Conservation (phyloP, 495 filamentous ascomycete species). For the Recurvomyces mirabilis region DNA sequence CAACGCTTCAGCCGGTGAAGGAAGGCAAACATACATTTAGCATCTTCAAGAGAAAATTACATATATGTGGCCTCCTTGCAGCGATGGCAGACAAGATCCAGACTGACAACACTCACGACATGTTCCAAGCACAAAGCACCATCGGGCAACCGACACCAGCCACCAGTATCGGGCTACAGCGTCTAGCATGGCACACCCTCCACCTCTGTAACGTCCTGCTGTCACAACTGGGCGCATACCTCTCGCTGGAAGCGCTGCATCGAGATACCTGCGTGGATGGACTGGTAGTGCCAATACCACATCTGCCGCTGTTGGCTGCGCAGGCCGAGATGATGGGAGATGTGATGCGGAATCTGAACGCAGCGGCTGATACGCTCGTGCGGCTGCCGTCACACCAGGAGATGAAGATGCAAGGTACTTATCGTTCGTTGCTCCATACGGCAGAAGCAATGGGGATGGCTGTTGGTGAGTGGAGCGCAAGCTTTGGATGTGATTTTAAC, state of each 20-base stretch:
- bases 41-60: no score
- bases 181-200: constrained; percentile 1
- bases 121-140: background rate
- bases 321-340: constrained; percentile 1
- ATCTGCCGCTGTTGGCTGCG: background rate
- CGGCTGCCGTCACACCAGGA: background rate
- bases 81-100: no score
- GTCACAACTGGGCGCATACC: constrained; percentile 1
- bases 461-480: no score
- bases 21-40: no score
- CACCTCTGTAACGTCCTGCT: background rate
- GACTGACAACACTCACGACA: no score
- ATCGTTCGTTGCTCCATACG: background rate
- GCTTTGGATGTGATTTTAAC: background rate
- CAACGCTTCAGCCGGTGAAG: no score
- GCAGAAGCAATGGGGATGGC: background rate
- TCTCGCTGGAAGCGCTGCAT: constrained; percentile 5
- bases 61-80: no score
- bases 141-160: background rate
- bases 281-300: background rate
- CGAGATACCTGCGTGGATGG: background rate
- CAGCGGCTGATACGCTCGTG: background rate
- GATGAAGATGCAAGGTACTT: background rate
- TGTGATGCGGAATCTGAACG: background rate
- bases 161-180: background rate